These are phyloP conservation scores for Rubroshorea leprosula DNA, from an alignment of 345 rosid species.

Conservation along the genomic window DNA sequence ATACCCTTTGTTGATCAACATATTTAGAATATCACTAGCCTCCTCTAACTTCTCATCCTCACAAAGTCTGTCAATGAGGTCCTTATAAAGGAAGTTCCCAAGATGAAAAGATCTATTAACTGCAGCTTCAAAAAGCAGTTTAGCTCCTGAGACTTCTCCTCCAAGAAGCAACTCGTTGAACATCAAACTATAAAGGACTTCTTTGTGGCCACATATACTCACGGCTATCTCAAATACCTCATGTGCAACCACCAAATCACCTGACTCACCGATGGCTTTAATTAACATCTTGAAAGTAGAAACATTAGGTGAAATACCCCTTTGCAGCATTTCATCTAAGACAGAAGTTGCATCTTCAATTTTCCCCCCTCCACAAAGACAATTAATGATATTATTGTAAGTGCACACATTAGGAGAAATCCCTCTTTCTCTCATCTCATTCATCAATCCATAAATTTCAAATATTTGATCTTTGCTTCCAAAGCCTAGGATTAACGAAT, in stretches of 20 bases:
- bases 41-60: slow-evolving; percentile 56
- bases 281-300: slow-evolving; percentile 64
- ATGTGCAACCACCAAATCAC: slow-evolving; percentile 54
- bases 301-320: slow-evolving; percentile 64
- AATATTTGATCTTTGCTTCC: slow-evolving; percentile 76
- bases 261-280: slow-evolving; percentile 65
- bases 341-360: slow-evolving; percentile 68
- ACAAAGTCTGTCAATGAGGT: slow-evolving; percentile 66
- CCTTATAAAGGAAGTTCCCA: slow-evolving; percentile 57
- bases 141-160: slow-evolving; percentile 58
- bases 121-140: slow-evolving; percentile 62
- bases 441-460: slow-evolving; percentile 84
- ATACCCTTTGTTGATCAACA: slow-evolving; percentile 64
- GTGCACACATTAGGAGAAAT: slow-evolving; percentile 73
- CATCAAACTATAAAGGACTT: slow-evolving; percentile 68
- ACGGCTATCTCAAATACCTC: slow-evolving; percentile 80
- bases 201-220: slow-evolving; percentile 75
- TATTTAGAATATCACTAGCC: slow-evolving; percentile 54
- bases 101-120: slow-evolving; percentile 56
- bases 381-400: slow-evolving; percentile 65
- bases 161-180: slow-evolving; percentile 72
- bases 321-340: slow-evolving; percentile 81
- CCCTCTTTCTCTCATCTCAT: slow-evolving; percentile 94
- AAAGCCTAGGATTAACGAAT: slow-evolving; percentile 74
- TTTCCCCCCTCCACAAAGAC: slow-evolving; percentile 76